These are phyloP conservation scores for Penicillium flavigenum DNA, from an alignment of 495 filamentous ascomycete species.

Conservation along the genomic window DNA sequence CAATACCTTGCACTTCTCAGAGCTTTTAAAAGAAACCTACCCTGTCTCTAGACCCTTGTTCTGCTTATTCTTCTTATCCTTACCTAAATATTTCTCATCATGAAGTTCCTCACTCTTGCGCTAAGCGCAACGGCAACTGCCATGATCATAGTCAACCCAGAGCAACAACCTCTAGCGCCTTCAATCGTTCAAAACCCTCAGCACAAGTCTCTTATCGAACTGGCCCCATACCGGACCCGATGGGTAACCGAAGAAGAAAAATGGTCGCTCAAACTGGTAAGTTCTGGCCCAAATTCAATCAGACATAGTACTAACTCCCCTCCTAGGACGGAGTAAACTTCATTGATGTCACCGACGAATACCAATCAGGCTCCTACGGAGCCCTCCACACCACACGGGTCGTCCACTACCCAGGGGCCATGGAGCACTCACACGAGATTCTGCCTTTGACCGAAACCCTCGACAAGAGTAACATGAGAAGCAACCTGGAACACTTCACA, in stretches of 20 bases:
- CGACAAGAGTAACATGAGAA: constrained; percentile 72
- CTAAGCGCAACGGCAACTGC: constrained; percentile 36
- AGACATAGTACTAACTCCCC: background rate
- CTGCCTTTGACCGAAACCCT: constrained; percentile 64
- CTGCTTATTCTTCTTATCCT: constrained; percentile 5
- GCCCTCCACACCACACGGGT: constrained; percentile 32
- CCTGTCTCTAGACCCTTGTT: background rate
- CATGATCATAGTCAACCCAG: constrained; percentile 37
- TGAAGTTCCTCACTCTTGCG: constrained; percentile 36
- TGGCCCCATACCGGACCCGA: constrained; percentile 76
- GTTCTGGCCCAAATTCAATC: too few relatives aligned
- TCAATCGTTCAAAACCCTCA: constrained; percentile 35
- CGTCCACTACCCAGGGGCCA: constrained; percentile 64
- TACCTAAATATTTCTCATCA: constrained; percentile 11
- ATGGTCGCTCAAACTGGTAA: constrained; percentile 81
- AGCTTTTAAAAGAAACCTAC: constrained; percentile 9
- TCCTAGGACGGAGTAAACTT: constrained; percentile 80
- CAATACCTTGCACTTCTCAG: background rate
- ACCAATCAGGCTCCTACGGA: constrained; percentile 36
- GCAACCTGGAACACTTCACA: constrained; percentile 75
- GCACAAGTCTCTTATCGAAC: constrained; percentile 75
- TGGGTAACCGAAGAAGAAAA: constrained; percentile 96
- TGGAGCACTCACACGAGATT: constrained; percentile 64
- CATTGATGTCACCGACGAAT: constrained; percentile 85
- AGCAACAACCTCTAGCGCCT: constrained; percentile 37